These are phyloP conservation scores for Blepharisma japonicum DNA, from an alignment of 73 alveolate species.

Conservation along the genomic window DNA sequence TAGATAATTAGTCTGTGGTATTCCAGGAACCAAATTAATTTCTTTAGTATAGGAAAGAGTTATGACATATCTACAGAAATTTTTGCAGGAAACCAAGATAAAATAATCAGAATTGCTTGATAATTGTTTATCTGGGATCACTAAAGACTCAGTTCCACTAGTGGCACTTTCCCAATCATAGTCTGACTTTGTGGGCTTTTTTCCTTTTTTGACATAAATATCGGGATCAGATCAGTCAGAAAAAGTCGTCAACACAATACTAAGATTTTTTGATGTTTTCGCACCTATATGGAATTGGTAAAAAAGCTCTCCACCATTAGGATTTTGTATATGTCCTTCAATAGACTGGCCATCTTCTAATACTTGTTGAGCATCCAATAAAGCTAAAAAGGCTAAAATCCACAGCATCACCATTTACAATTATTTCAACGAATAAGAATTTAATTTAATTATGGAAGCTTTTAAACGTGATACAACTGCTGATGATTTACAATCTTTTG, in stretches of 20 bases:
- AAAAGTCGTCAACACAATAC: constrained; percentile 7
- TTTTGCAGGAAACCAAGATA: background rate
- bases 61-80: constrained; percentile 3
- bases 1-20: background rate
- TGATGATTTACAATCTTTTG: too few relatives aligned
- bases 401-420: too few relatives aligned
- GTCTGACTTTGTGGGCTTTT: background rate
- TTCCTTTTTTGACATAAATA: background rate
- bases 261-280: background rate
- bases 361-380: too few relatives aligned
- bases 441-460: too few relatives aligned
- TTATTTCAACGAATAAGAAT: too few relatives aligned
- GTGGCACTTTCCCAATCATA: constrained; percentile 1
- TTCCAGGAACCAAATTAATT: background rate
- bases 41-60: background rate
- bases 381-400: too few relatives aligned
- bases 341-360: too few relatives aligned
- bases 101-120: background rate
- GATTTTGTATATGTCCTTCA: too few relatives aligned
- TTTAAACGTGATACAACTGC: too few relatives aligned
- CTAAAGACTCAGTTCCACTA: background rate
- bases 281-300: too few relatives aligned
- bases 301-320: too few relatives aligned
- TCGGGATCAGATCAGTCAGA: constrained; percentile 30
- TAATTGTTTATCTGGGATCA: background rate